Conservation (phyloP, 2,329 filamentous ascomycete species). For the Paecilomyces sp. region DNA sequence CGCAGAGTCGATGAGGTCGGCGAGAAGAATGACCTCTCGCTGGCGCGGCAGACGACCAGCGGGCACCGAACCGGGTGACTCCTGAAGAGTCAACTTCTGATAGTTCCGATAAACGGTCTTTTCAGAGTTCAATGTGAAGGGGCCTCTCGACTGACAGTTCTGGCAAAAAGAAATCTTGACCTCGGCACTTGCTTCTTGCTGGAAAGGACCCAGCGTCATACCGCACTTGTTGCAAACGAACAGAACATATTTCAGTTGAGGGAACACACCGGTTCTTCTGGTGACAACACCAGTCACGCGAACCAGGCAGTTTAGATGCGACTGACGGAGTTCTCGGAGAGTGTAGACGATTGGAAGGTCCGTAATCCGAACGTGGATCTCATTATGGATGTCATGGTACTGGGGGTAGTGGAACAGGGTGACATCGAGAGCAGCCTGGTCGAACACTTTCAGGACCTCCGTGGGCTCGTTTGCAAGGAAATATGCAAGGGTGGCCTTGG, state of each 20-base stretch:
- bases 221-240: constrained; percentile 95
- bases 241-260: constrained; percentile 96
- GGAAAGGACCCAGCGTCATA: constrained; percentile 86
- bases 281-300: constrained; percentile 94
- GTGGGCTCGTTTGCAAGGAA: constrained; percentile 92
- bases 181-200: constrained; percentile 93
- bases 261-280: constrained; percentile 88
- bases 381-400: constrained; percentile 93
- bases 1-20: constrained; percentile 92
- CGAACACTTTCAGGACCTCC: constrained; percentile 94
- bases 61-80: constrained; percentile 93
- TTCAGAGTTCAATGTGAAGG: constrained; percentile 92
- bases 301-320: constrained; percentile 90
- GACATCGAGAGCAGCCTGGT: constrained; percentile 93
- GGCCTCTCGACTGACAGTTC: constrained; percentile 89
- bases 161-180: constrained; percentile 96
- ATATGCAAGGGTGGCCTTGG: constrained; percentile 89
- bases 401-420: constrained; percentile 94
- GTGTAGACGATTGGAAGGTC: constrained; percentile 94
- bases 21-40: constrained; percentile 89
- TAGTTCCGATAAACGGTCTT: constrained; percentile 99
- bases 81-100: constrained; percentile 93
- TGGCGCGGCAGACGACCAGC: constrained; percentile 89
- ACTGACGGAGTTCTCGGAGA: constrained; percentile 86
- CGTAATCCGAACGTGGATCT: constrained; percentile 95